Percentiles rank a stretch among this genome's conserved stretches.
Conservation (phyloP, 2,329 filamentous ascomycete genomes). For the Metarhizium guizhouense region DNA sequence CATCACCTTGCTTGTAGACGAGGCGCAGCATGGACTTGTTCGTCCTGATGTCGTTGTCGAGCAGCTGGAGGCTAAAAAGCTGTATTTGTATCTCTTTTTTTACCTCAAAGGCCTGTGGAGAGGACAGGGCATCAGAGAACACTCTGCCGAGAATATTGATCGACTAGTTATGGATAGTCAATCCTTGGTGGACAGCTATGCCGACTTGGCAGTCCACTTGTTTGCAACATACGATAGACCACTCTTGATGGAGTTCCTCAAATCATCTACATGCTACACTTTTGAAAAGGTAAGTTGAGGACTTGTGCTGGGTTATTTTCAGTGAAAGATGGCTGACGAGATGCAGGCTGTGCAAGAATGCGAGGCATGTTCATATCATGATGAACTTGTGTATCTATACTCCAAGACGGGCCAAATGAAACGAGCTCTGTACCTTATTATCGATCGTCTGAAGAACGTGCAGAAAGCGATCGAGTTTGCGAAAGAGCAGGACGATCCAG, state of each 20-base stretch:
- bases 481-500: slow-evolving; percentile 83
- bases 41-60: slow-evolving; percentile 66
- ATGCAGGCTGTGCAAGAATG: slow-evolving; percentile 62
- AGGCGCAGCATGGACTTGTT: slow-evolving; percentile 83
- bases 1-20: slow-evolving; percentile 77
- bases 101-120: slow-evolving; percentile 84
- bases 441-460: slow-evolving; percentile 85
- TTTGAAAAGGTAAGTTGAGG: slow-evolving; percentile 57
- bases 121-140: slow-evolving; percentile 55
- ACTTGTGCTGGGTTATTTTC: too few relatives aligned
- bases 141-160: slow-evolving; percentile 44
- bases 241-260: slow-evolving; percentile 79
- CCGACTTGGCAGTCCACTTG: slow-evolving; percentile 75
- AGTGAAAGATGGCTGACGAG: slow-evolving; percentile 7
- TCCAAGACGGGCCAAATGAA: slow-evolving; percentile 94
- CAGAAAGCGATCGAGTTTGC: slow-evolving; percentile 89
- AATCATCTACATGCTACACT: slow-evolving; percentile 76
- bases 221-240: slow-evolving; percentile 77
- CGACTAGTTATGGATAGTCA: slow-evolving; percentile 49
- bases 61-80: slow-evolving; percentile 61
- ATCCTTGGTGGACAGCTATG: slow-evolving; percentile 74
- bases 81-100: slow-evolving; percentile 77
- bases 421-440: slow-evolving; percentile 83
- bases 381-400: slow-evolving; percentile 90
- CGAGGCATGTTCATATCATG: slow-evolving; percentile 70